Conservation (phyloP, 1,284 basidiomycete genomes). For the Athelia sp. region DNA sequence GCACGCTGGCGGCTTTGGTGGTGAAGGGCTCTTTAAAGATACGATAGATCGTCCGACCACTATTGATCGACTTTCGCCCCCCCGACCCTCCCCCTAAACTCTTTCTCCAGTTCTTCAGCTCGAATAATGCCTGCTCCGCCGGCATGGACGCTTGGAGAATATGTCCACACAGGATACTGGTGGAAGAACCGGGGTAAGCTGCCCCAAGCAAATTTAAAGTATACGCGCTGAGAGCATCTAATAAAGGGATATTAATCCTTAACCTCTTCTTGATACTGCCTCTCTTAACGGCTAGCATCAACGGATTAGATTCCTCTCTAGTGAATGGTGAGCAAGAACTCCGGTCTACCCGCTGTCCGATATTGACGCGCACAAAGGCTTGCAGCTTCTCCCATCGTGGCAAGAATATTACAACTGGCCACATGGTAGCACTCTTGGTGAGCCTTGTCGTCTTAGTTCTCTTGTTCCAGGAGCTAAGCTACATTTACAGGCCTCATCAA, state of each 20-base stretch:
- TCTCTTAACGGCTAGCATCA: constrained; percentile 53
- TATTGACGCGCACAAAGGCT: constrained; percentile 30
- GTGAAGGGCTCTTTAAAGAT: too few relatives aligned
- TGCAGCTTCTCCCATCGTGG: constrained; percentile 64
- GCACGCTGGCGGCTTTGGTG: too few relatives aligned
- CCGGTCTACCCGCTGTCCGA: constrained; percentile 3
- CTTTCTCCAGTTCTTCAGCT: too few relatives aligned
- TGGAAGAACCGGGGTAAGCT: not conserved
- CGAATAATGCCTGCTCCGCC: not conserved
- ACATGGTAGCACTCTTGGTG: constrained; percentile 46
- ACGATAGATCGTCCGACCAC: too few relatives aligned
- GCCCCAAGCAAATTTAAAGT: too few relatives aligned
- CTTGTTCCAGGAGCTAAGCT: constrained; percentile 1
- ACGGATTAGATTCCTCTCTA: constrained; percentile 60
- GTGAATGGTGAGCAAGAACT: constrained; percentile 45
- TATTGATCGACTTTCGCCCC: too few relatives aligned
- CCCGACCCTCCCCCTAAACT: too few relatives aligned
- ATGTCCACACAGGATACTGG: not conserved
- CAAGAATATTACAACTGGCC: constrained; percentile 49
- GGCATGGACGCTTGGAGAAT: constrained; percentile 1
- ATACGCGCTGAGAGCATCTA: too few relatives aligned
- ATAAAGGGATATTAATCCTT: constrained; percentile 55
- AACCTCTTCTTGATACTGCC: constrained; percentile 58
- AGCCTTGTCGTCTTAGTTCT: constrained; percentile 7
- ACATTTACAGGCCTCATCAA: constrained; percentile 50